Evolutionary conservation across 441 rosid species (phyloP).

Genomic region (Corymbia calophylla): DNA sequence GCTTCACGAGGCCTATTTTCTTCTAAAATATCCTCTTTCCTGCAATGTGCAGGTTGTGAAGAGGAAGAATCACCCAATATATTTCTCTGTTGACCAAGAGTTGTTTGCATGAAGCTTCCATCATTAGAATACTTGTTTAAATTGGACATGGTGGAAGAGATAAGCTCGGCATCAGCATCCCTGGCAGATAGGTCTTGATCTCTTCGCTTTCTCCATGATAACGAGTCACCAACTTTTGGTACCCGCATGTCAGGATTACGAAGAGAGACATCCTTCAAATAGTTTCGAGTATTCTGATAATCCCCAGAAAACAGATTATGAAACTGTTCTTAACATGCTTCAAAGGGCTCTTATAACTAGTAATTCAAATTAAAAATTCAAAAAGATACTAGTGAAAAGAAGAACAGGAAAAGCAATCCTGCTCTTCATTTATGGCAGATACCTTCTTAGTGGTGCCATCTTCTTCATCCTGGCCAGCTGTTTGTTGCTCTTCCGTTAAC

Average conservation of each 20-base stretch:
- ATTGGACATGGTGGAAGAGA: conserved; percentile 44
- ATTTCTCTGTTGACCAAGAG: conserved; percentile 26
- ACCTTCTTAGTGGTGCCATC: conserved; percentile 48
- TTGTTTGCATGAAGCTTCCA: conserved; percentile 67
- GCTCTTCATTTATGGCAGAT: background rate
- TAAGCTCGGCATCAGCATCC: conserved; percentile 41
- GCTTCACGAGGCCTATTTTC: conserved; percentile 17
- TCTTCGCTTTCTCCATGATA: conserved; percentile 71
- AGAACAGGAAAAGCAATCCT: background rate
- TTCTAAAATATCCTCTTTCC: conserved; percentile 12
- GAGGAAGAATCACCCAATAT: conserved; percentile 18
- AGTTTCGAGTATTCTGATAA: conserved; percentile 23
- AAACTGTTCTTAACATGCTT: background rate
- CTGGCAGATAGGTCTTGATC: conserved; percentile 25
- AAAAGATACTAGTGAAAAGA: background rate
- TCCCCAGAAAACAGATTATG: background rate
- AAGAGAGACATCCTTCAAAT: conserved; percentile 51
- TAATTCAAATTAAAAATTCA: background rate
- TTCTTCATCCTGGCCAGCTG: conserved; percentile 16
- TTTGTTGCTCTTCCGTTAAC: conserved; percentile 18
- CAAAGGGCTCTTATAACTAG: background rate
- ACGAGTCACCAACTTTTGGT: conserved; percentile 55
- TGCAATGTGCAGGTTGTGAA: conserved; percentile 16
- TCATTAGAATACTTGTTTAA: conserved; percentile 66
- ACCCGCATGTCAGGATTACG: conserved; percentile 53